A percentile compares a stretch with the other conserved stretches of the same genome.
Evolutionary conservation across 306 rosid genomes (phyloP).

Genomic region (Fragaria nilgerrensis): DNA sequence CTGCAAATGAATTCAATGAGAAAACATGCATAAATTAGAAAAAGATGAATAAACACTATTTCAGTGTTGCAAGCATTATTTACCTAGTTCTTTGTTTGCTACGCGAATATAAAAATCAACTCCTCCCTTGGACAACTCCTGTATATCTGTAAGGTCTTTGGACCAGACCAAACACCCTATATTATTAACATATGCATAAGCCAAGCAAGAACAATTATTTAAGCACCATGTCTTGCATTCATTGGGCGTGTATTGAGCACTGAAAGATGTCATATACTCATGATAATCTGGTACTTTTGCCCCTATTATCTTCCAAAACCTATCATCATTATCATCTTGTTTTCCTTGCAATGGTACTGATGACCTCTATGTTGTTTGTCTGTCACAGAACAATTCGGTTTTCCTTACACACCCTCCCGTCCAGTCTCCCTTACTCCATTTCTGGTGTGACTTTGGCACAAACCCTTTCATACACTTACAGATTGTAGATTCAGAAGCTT

Average conservation of each 20-base stretch:
- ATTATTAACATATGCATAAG: constrained; percentile 13
- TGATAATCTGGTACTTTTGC: constrained; percentile 21
- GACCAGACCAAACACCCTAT: constrained; percentile 32
- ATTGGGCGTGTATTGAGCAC: not conserved
- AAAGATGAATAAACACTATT: not conserved
- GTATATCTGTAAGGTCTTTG: constrained; percentile 19
- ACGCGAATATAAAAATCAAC: constrained; percentile 8
- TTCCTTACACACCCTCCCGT: too few relatives aligned
- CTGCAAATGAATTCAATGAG: not conserved
- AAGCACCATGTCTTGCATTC: constrained; percentile 23
- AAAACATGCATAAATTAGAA: not conserved
- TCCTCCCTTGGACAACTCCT: not conserved
- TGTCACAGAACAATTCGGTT: too few relatives aligned
- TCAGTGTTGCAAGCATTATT: not conserved
- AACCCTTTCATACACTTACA: too few relatives aligned
- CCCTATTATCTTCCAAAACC: not conserved
- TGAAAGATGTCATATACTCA: not conserved
- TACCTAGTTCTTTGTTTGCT: constrained; percentile 40
- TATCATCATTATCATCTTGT: not conserved
- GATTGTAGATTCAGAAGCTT: too few relatives aligned
- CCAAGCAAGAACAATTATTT: constrained; percentile 34
- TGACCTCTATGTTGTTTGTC: not conserved
- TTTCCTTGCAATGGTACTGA: not conserved
- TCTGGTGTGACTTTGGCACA: too few relatives aligned
- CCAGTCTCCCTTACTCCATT: too few relatives aligned